A percentile compares a stretch with the other conserved stretches of the same genome.
These are phyloP conservation scores for Neltuma alba DNA, from an alignment of 306 rosid species.

Conservation along the genomic window DNA sequence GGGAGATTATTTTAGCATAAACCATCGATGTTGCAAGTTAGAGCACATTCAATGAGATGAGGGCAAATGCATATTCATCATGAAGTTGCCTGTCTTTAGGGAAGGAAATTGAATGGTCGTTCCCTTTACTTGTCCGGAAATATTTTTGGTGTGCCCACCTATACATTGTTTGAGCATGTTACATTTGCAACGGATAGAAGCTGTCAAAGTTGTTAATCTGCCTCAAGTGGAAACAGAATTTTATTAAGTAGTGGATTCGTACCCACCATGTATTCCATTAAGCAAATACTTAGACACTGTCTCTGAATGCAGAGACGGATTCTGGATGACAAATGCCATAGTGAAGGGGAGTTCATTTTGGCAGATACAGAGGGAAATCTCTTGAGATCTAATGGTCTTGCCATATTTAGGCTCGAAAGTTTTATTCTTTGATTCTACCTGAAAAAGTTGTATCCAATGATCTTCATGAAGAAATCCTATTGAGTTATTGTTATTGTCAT, in stretches of 20 bases:
- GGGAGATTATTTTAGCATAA: neutral
- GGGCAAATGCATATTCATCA: neutral
- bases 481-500: neutral
- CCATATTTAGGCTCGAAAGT: neutral
- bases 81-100: neutral
- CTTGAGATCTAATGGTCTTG: too few species aligned
- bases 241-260: too few species aligned
- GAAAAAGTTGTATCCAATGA: neutral
- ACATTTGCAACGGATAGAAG: neutral
- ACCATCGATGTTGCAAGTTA: neutral
- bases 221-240: too few species aligned
- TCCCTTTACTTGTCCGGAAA: neutral
- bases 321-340: neutral
- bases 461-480: neutral
- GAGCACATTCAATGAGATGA: neutral
- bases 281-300: neutral
- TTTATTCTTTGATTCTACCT: constrained; percentile 17
- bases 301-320: neutral
- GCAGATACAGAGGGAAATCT: too few species aligned
- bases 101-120: neutral
- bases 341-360: neutral
- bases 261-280: too few species aligned
- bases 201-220: neutral
- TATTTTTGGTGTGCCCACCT: neutral
- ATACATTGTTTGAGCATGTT: neutral